Percentiles rank a stretch among this genome's conserved stretches.
These are phyloP conservation scores for Scheffersomyces quercinus DNA, from an alignment of 1,139 yeast species.

Conservation along the genomic window DNA sequence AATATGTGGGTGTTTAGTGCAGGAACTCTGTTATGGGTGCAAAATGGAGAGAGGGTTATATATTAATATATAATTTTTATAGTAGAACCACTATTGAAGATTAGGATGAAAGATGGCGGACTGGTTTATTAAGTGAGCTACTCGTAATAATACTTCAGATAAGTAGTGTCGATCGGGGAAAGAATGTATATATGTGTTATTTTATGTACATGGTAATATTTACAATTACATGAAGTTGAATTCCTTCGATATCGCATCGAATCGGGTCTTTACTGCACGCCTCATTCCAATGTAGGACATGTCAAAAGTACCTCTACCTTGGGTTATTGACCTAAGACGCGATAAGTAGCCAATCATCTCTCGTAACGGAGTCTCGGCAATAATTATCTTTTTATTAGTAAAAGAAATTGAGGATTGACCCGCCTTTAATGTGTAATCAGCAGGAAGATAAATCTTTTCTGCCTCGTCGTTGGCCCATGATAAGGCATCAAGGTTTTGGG, in stretches of 20 bases:
- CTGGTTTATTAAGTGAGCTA: no score
- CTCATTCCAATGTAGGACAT: conserved; percentile 80
- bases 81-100: no score
- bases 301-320: conserved; percentile 83
- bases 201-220: no score
- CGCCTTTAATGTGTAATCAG: conserved; percentile 47
- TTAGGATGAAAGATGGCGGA: no score
- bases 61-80: no score
- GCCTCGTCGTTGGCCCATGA: conserved; percentile 54
- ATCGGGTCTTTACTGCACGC: conserved; percentile 51
- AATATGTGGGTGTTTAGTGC: no score
- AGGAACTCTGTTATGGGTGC: no score
- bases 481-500: conserved; percentile 38
- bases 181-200: no score
- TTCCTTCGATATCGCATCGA: conserved; percentile 27
- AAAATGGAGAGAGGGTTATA: no score
- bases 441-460: conserved; percentile 56
- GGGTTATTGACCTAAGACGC: conserved; percentile 77
- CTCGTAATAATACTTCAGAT: no score
- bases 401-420: conserved; percentile 13
- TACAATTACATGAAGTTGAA: conserved; percentile 11
- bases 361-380: conserved; percentile 79
- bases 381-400: conserved; percentile 53
- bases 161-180: no score
- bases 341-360: conserved; percentile 90